These are phyloP conservation scores for Dothistroma septosporum DNA, from an alignment of 2,329 filamentous ascomycete species.

Conservation along the genomic window DNA sequence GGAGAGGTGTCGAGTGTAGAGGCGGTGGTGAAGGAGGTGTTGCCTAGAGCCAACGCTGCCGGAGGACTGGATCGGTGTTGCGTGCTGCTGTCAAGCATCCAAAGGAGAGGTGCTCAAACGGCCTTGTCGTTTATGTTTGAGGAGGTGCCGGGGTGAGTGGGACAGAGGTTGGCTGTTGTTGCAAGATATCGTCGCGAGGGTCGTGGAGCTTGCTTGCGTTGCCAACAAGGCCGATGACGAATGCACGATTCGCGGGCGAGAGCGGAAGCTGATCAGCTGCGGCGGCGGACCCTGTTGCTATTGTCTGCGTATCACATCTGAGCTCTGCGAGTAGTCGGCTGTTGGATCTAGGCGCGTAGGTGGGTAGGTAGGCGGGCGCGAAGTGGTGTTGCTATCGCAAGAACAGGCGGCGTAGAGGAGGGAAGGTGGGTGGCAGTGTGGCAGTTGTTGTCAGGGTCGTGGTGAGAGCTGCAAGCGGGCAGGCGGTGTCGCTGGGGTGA, in stretches of 20 bases:
- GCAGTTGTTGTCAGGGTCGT: not conserved
- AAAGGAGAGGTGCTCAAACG: conserved; percentile 14
- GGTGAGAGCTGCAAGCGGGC: not conserved
- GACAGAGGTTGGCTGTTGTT: conserved; percentile 2
- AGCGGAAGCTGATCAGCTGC: conserved; percentile 18
- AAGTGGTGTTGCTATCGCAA: not conserved
- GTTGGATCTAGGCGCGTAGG: conserved; percentile 2
- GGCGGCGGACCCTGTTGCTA: conserved; percentile 16
- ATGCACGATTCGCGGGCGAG: conserved; percentile 14
- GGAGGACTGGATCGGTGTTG: conserved; percentile 16
- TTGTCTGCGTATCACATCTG: conserved; percentile 18
- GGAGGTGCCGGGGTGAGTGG: not conserved
- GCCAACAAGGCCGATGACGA: conserved; percentile 16
- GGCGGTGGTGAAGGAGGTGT: conserved; percentile 5
- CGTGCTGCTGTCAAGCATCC: conserved; percentile 15
- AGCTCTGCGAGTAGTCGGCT: not conserved
- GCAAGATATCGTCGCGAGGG: conserved; percentile 9
- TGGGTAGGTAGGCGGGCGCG: not conserved
- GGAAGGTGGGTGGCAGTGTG: not conserved
- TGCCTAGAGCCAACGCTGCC: conserved; percentile 18
- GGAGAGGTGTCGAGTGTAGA: conserved; percentile 7
- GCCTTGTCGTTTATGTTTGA: conserved; percentile 9
- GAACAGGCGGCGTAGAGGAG: not conserved
- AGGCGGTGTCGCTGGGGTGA: not conserved
- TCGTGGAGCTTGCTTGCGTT: conserved; percentile 14